phyloP scores from a whole-genome alignment of 257 asterid genomes.

The Jasminum sambac region DNA sequence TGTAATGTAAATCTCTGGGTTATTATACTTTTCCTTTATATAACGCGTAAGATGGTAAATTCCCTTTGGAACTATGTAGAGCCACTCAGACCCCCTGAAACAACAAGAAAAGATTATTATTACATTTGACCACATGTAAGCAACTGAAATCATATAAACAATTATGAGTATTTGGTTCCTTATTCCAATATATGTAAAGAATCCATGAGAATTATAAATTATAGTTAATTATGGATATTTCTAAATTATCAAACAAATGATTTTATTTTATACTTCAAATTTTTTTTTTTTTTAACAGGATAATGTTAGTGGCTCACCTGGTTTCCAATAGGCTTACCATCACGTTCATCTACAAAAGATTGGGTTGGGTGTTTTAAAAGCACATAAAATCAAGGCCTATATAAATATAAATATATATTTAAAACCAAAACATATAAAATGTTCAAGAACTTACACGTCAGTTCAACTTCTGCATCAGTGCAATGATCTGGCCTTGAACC shows the following conservation, averaged over 20 bases:
- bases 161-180: neutral
- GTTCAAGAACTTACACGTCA: neutral
- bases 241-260: too few relatives aligned
- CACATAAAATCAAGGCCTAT: too few relatives aligned
- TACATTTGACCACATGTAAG: too few relatives aligned
- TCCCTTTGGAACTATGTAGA: too few relatives aligned
- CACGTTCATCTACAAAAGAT: neutral
- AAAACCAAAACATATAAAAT: neutral
- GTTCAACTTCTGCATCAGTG: neutral
- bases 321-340: conserved; percentile 6
- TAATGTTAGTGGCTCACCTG: neutral
- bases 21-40: too few relatives aligned
- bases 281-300: neutral
- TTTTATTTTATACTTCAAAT: too few relatives aligned
- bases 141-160: neutral
- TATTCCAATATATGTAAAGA: neutral
- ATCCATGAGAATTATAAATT: neutral
- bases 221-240: too few relatives aligned
- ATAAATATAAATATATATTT: too few relatives aligned
- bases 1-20: too few relatives aligned
- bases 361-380: neutral
- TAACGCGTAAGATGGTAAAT: too few relatives aligned
- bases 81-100: too few relatives aligned
- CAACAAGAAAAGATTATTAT: too few relatives aligned
- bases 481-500: neutral